Conservation (phyloP, 2,329 filamentous ascomycete genomes). For the Cladophialophora carrionii region DNA sequence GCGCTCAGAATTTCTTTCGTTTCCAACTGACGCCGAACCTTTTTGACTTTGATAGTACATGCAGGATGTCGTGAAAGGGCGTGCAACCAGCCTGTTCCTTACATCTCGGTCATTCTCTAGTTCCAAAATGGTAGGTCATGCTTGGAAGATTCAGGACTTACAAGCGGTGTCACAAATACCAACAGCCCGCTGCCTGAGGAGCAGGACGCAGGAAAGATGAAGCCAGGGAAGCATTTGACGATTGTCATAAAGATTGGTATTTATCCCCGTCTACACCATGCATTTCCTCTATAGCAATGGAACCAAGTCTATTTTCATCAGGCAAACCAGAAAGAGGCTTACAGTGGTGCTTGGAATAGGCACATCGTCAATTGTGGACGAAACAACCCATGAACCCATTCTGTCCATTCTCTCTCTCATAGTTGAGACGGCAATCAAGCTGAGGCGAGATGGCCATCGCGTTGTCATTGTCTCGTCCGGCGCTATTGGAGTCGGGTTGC, state of each 20-base stretch:
- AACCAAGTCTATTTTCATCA: neutral
- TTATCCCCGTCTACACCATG: constrained; percentile 1
- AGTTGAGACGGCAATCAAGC: constrained; percentile 86
- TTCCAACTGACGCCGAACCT: neutral
- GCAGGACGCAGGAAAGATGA: constrained; percentile 57
- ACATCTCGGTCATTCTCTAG: neutral
- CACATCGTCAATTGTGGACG: constrained; percentile 98
- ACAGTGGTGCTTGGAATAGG: constrained; percentile 68
- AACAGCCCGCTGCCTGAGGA: neutral
- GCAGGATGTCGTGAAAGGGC: constrained; percentile 14
- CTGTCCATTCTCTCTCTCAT: constrained; percentile 89
- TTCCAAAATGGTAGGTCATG: constrained; percentile 23
- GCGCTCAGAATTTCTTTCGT: constrained; percentile 8
- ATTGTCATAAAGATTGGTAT: constrained; percentile 87
- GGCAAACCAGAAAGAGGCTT: constrained; percentile 20
- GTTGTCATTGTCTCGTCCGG: constrained; percentile 97
- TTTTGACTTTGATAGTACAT: neutral
- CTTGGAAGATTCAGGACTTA: neutral
- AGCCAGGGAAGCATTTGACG: constrained; percentile 66
- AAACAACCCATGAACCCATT: constrained; percentile 89
- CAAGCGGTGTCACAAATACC: constrained; percentile 22
- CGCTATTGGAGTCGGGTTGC: constrained; percentile 90
- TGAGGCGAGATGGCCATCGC: constrained; percentile 87
- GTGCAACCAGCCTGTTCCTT: neutral
- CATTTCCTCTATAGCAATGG: constrained; percentile 12